A percentile compares a stretch with the other conserved stretches of the same genome.
Conservation (phyloP, 768 basidiomycete genomes). For the Termitomyces heimii region DNA sequence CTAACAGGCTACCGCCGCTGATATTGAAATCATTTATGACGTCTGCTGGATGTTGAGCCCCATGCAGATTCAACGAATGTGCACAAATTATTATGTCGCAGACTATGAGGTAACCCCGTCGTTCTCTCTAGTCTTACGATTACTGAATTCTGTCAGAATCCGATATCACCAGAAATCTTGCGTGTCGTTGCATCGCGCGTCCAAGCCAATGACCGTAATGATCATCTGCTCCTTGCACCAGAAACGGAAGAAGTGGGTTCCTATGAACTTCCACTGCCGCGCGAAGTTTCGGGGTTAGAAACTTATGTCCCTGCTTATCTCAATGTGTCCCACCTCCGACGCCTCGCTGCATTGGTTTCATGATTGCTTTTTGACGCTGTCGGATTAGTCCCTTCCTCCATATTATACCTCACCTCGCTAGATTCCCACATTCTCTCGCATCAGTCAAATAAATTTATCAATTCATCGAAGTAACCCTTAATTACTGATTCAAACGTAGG, state of each 20-base stretch:
- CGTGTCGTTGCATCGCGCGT: slow-evolving; percentile 95
- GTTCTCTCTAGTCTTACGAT: neutral
- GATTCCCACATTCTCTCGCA: slow-evolving; percentile 33
- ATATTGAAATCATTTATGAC: slow-evolving; percentile 98
- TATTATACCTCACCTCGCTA: slow-evolving; percentile 38
- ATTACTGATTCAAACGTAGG: neutral
- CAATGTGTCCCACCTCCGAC: slow-evolving; percentile 83
- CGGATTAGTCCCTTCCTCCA: slow-evolving; percentile 27
- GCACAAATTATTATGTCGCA: slow-evolving; percentile 97
- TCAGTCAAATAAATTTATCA: slow-evolving; percentile 1
- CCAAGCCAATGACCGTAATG: slow-evolving; percentile 93
- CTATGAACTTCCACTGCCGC: slow-evolving; percentile 88
- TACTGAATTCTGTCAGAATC: slow-evolving; percentile 50
- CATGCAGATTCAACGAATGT: slow-evolving; percentile 99
- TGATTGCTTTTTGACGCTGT: slow-evolving; percentile 28
- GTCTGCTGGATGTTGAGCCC: slow-evolving; percentile 99
- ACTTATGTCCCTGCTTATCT: slow-evolving; percentile 93
- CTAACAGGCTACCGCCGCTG: slow-evolving; percentile 77
- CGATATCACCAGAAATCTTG: slow-evolving; percentile 95
- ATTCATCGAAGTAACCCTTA: neutral
- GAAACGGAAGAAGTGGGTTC: slow-evolving; percentile 97
- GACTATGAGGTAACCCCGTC: slow-evolving; percentile 79
- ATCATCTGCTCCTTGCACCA: slow-evolving; percentile 91
- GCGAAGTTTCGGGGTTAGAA: slow-evolving; percentile 94
- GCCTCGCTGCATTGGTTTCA: slow-evolving; percentile 82